These are phyloP conservation scores for Platanus orientalis DNA, from an alignment of 164 flowering plant species.

Conservation along the genomic window DNA sequence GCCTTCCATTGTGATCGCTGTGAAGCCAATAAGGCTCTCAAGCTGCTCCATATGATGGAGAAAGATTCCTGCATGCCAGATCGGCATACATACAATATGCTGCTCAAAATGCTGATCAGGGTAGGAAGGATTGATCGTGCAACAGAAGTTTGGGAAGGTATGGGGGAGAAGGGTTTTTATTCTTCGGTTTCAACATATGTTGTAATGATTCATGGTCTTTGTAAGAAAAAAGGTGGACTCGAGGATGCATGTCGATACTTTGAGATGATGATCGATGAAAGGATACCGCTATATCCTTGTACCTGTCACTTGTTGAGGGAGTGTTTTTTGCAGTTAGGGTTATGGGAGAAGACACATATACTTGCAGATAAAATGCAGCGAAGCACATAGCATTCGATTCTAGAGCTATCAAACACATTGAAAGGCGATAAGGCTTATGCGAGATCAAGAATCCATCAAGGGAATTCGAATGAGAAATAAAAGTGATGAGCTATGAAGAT, in stretches of 20 bases:
- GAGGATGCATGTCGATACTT: slow-evolving; percentile 85
- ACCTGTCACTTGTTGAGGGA: slow-evolving; percentile 67
- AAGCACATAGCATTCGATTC: slow-evolving; percentile 64
- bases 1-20: slow-evolving; percentile 66
- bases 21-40: slow-evolving; percentile 71
- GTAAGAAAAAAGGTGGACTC: slow-evolving; percentile 66
- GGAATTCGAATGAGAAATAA: not conserved
- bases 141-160: slow-evolving; percentile 59
- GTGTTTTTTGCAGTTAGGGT: slow-evolving; percentile 45
- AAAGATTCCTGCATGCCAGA: slow-evolving; percentile 49
- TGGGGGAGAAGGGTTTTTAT: slow-evolving; percentile 61
- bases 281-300: slow-evolving; percentile 70
- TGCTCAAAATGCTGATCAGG: slow-evolving; percentile 67
- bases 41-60: slow-evolving; percentile 61
- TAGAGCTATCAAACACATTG: slow-evolving; percentile 54
- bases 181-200: slow-evolving; percentile 80
- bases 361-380: slow-evolving; percentile 67
- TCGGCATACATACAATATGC: slow-evolving; percentile 80
- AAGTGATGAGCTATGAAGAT: not conserved
- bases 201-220: slow-evolving; percentile 87
- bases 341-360: slow-evolving; percentile 38
- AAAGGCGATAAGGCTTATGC: slow-evolving; percentile 27
- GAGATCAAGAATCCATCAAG: slow-evolving; percentile 29
- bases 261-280: slow-evolving; percentile 93
- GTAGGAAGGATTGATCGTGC: slow-evolving; percentile 76